Evolutionary conservation across 208 protist species (phyloP), one percentile per base, ranked within the genome.

Genomic region (Crithidia thermophila): DNA sequence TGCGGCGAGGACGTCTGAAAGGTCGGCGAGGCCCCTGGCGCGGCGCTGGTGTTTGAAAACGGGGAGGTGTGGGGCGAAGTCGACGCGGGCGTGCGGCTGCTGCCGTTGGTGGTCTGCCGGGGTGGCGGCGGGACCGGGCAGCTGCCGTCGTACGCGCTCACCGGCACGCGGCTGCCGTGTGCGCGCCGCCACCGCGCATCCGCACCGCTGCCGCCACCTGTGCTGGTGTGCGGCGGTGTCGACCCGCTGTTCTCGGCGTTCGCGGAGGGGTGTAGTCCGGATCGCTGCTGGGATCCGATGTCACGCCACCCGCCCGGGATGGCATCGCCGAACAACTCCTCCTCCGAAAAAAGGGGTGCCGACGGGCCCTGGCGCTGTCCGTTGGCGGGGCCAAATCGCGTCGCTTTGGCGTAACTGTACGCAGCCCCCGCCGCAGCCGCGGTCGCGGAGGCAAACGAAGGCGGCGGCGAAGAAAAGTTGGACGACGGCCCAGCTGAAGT

Each of bases 141-240:
- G 37, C 20, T n/a, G 30, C 30, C 36, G 8, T 59, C 77, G 77
- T 92, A 92, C 13, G 77, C 86, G 47, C 86, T 92, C 13, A 92
- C 64, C 6, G 86, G 86, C 49, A 92, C 86, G 4, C 83, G 82
- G 4, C 53, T 42, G 25, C 86, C 83, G 58, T 92, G 86, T 6
- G 86, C 86, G 23, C 75, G 74, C 6, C 77, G 72, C 80, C 82
- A 89, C 3, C 72, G 79, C 61, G 72, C 61, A 28, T 92, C 75
- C 4, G 75, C 74, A 8, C 53, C 56, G 49, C 34, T 40, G 34
- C 53, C 43, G 43, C 47, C 33, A 33, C 47, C 10, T 5, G 25
- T 18, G 27, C 37, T 50, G 39, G 36, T 68, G 30, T 18, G 4
- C 4, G 23, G 57, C 33, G 57, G 4, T n/a, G 36, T 20, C 30